Evolutionary conservation across 305 asterid species (phyloP).

Genomic region (Fraxinus nigra): DNA sequence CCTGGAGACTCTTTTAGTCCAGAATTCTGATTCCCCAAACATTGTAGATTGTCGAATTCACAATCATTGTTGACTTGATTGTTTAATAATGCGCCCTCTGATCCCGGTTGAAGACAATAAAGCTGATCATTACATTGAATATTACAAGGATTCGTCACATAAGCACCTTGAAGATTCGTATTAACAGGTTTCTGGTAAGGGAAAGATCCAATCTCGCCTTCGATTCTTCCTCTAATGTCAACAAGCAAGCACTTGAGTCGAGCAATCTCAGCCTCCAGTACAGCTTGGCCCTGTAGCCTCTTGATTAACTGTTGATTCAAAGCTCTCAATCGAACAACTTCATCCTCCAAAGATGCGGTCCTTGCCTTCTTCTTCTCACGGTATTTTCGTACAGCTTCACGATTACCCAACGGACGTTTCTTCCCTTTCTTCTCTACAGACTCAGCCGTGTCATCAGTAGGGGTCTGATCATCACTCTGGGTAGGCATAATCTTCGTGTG

Average conservation of each 20-base stretch:
- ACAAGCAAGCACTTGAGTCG: constrained; percentile 91
- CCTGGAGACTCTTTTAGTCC: constrained; percentile 44
- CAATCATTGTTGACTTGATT: constrained; percentile 51
- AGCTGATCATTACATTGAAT: constrained; percentile 70
- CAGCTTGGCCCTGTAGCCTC: constrained; percentile 70
- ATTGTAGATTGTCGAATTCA: constrained; percentile 63
- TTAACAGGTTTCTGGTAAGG: constrained; percentile 81
- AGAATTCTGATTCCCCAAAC: constrained; percentile 52
- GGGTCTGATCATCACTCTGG: constrained; percentile 48
- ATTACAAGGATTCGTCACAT: constrained; percentile 77
- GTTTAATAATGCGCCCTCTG: constrained; percentile 40
- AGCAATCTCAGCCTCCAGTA: constrained; percentile 76
- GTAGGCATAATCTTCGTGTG: constrained; percentile 83
- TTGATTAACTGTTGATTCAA: constrained; percentile 76
- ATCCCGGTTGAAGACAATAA: constrained; percentile 67
- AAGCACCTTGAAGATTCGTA: constrained; percentile 48
- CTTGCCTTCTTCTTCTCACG: constrained; percentile 86
- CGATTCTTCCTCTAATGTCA: constrained; percentile 89
- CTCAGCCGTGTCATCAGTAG: constrained; percentile 80
- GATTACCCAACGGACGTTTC: constrained; percentile 77
- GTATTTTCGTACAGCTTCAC: constrained; percentile 86
- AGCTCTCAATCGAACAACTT: constrained; percentile 66
- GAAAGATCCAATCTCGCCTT: constrained; percentile 94
- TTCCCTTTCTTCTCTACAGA: constrained; percentile 56
- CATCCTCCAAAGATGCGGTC: constrained; percentile 76